Evolutionary conservation across 306 rosid genomes (phyloP).

Genomic region (Glycyrrhiza uralensis): DNA sequence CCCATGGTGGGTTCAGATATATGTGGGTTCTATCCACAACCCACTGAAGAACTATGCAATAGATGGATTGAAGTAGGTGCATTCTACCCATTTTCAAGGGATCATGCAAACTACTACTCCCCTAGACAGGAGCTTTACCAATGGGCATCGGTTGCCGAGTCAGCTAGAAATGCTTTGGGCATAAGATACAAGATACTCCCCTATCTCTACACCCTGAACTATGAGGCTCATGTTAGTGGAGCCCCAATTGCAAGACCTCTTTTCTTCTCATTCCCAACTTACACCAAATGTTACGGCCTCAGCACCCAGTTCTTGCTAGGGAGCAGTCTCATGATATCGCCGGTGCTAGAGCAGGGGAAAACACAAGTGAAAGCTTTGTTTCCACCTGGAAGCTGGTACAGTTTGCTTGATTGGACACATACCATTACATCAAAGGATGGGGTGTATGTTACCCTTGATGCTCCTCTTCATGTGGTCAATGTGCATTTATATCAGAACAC

Average conservation of each 20-base stretch:
- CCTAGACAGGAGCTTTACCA: slow-evolving; percentile 96
- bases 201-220: slow-evolving; percentile 72
- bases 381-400: slow-evolving; percentile 88
- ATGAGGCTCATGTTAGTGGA: slow-evolving; percentile 72
- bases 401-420: slow-evolving; percentile 59
- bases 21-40: slow-evolving; percentile 84
- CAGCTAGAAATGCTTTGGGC: slow-evolving; percentile 87
- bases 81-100: slow-evolving; percentile 96
- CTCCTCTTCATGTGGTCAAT: slow-evolving; percentile 76
- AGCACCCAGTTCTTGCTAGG: slow-evolving; percentile 86
- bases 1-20: slow-evolving; percentile 97
- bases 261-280: slow-evolving; percentile 82
- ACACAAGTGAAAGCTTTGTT: slow-evolving; percentile 66
- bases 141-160: slow-evolving; percentile 81
- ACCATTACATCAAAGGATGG: slow-evolving; percentile 48
- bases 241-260: slow-evolving; percentile 93
- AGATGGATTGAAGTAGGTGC: slow-evolving; percentile 99
- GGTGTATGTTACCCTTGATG: slow-evolving; percentile 61
- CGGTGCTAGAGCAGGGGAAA: slow-evolving; percentile 73
- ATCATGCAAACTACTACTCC: slow-evolving; percentile 81
- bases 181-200: slow-evolving; percentile 86
- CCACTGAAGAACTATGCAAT: slow-evolving; percentile 93
- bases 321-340: slow-evolving; percentile 66
- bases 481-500: slow-evolving; percentile 82
- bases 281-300: slow-evolving; percentile 51